phyloP scores from a whole-genome alignment of 768 basidiomycete species.

The Kwoniella europaea region DNA sequence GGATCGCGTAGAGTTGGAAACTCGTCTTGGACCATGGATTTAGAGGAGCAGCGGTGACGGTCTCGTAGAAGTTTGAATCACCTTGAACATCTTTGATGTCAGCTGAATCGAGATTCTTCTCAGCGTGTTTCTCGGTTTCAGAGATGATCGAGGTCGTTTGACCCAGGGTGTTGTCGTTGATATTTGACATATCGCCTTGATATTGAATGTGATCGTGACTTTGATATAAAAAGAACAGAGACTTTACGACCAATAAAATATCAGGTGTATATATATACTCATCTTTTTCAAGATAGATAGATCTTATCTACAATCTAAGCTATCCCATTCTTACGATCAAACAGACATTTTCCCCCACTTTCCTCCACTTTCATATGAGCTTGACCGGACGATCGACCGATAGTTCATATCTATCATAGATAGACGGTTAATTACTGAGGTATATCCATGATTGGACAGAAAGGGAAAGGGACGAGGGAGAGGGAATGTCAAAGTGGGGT shows the following conservation, averaged over 20 bases:
- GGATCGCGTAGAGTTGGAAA: constrained; percentile 27
- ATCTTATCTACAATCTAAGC: neutral
- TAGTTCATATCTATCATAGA: neutral
- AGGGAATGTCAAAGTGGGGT: neutral
- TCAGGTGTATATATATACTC: neutral
- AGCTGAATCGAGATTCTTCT: constrained; percentile 9
- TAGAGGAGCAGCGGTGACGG: constrained; percentile 21
- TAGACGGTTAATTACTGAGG: neutral
- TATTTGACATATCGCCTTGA: neutral
- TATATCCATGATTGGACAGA: neutral
- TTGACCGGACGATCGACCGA: neutral
- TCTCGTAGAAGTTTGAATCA: constrained; percentile 22
- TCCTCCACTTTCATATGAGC: neutral
- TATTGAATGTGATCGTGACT: no score
- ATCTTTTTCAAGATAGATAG: neutral
- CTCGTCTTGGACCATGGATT: constrained; percentile 29
- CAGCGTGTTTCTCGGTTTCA: neutral
- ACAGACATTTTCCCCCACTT: neutral
- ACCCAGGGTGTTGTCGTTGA: neutral
- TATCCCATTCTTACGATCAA: neutral
- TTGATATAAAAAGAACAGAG: neutral
- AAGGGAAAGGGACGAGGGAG: neutral
- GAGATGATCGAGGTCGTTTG: constrained; percentile 5
- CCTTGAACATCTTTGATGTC: constrained; percentile 23
- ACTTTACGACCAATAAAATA: neutral